These are phyloP conservation scores for Zygoascus ofunaensis DNA, from an alignment of 805 yeast genomes.

Conservation along the genomic window DNA sequence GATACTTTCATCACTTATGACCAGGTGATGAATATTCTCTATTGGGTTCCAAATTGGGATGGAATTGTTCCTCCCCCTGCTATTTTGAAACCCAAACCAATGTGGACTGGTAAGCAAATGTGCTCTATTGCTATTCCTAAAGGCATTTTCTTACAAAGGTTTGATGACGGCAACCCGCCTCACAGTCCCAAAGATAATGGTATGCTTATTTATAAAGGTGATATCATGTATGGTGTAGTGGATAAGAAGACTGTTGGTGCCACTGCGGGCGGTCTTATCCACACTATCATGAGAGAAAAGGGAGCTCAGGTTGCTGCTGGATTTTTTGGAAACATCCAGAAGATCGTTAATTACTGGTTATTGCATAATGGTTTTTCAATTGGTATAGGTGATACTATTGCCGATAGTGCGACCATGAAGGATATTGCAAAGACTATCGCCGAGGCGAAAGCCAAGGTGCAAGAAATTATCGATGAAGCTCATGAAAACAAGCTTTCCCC, in stretches of 20 bases:
- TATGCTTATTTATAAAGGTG: slow-evolving; percentile 92
- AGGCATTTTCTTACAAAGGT: slow-evolving; percentile 90
- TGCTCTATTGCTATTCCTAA: slow-evolving; percentile 87
- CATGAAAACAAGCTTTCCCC: slow-evolving; percentile 82
- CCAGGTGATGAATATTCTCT: slow-evolving; percentile 91
- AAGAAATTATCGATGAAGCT: slow-evolving; percentile 85
- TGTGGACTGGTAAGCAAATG: slow-evolving; percentile 97
- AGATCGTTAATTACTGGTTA: slow-evolving; percentile 93
- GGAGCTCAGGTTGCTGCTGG: slow-evolving; percentile 87
- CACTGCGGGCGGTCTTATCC: slow-evolving; percentile 95
- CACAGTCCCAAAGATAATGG: slow-evolving; percentile 88
- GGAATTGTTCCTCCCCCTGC: slow-evolving; percentile 97
- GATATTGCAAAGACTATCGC: slow-evolving; percentile 88
- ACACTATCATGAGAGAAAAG: slow-evolving; percentile 95
- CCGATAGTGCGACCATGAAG: slow-evolving; percentile 93
- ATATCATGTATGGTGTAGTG: slow-evolving; percentile 94
- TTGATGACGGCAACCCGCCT: slow-evolving; percentile 80
- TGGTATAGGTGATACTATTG: slow-evolving; percentile 99
- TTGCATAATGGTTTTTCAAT: slow-evolving; percentile 95
- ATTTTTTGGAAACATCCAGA: slow-evolving; percentile 85
- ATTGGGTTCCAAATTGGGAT: slow-evolving; percentile 99
- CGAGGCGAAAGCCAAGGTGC: slow-evolving; percentile 89
- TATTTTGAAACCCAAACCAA: slow-evolving; percentile 83
- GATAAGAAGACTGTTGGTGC: slow-evolving; percentile 98
- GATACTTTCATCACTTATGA: slow-evolving; percentile 84